A percentile compares a stretch with the other conserved stretches of the same genome.
These are phyloP conservation scores for Lichtheimia corymbifera DNA, from an alignment of 371 early-diverging fungal genomes.

Conservation along the genomic window DNA sequence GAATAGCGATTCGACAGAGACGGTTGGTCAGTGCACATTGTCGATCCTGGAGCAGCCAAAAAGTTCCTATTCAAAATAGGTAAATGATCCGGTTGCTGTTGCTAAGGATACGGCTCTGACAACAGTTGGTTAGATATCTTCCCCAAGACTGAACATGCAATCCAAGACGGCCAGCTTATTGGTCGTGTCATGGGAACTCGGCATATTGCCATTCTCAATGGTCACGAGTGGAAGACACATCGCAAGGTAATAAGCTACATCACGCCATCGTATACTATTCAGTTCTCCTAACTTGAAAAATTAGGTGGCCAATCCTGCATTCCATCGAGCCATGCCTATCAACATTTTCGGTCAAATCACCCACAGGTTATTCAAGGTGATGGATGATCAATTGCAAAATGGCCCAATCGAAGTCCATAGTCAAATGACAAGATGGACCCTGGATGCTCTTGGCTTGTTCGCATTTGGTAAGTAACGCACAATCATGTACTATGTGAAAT, in stretches of 20 bases:
- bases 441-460: slow-evolving; percentile 41
- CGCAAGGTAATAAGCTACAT: slow-evolving; percentile 24
- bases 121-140: no score
- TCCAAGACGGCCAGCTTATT: neutral
- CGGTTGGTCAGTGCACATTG: slow-evolving; percentile 25
- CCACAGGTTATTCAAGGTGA: slow-evolving; percentile 14
- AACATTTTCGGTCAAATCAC: slow-evolving; percentile 25
- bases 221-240: slow-evolving; percentile 38
- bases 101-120: no score
- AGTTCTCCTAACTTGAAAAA: neutral
- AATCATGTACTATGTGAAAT: no score
- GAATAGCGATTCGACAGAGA: slow-evolving; percentile 4
- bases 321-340: slow-evolving; percentile 36
- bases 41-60: slow-evolving; percentile 20
- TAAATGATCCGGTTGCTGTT: neutral
- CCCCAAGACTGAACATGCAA: no score
- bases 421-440: slow-evolving; percentile 23
- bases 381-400: slow-evolving; percentile 15
- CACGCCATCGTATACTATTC: no score
- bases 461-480: slow-evolving; percentile 21
- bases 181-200: slow-evolving; percentile 26
- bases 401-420: slow-evolving; percentile 5
- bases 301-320: slow-evolving; percentile 41
- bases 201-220: slow-evolving; percentile 34
- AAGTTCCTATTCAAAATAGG: slow-evolving; percentile 18